Evolutionary conservation across 2,329 filamentous ascomycete species (phyloP).

Genomic region (Talaromyces sp.): DNA sequence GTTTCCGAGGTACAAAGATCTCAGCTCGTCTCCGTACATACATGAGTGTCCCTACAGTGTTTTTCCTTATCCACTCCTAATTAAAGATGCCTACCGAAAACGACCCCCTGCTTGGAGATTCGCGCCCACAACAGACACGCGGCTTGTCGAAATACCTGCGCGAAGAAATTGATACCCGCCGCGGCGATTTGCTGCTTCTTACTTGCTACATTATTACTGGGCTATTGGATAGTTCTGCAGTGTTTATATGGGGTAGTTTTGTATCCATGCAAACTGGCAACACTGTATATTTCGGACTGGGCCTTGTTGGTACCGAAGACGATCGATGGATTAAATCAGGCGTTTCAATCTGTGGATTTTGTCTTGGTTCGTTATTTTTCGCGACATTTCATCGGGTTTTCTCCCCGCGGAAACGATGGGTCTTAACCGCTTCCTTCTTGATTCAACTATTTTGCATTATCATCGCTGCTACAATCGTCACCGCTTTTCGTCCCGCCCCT

Average conservation of each 20-base stretch:
- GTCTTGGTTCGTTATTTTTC: slow-evolving; percentile 72
- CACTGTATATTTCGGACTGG: slow-evolving; percentile 77
- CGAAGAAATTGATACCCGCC: slow-evolving; percentile 59
- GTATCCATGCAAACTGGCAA: slow-evolving; percentile 88
- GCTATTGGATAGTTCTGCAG: slow-evolving; percentile 73
- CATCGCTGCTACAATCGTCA: slow-evolving; percentile 59
- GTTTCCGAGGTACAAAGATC: too few relatives aligned
- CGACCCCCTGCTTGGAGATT: slow-evolving; percentile 15
- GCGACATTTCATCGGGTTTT: slow-evolving; percentile 65
- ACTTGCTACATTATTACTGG: slow-evolving; percentile 77
- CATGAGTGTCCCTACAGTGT: too few relatives aligned
- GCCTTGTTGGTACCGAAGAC: slow-evolving; percentile 57
- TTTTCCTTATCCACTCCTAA: too few relatives aligned
- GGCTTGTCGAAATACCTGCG: slow-evolving; percentile 10
- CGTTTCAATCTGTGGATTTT: slow-evolving; percentile 71
- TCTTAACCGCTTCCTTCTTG: slow-evolving; percentile 54
- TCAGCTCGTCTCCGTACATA: too few relatives aligned
- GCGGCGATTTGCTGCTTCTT: slow-evolving; percentile 70
- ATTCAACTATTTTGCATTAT: slow-evolving; percentile 56
- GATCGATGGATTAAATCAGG: slow-evolving; percentile 71
- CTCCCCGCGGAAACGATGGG: slow-evolving; percentile 47
- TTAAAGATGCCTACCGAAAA: slow-evolving; percentile 13
- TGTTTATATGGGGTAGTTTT: slow-evolving; percentile 77
- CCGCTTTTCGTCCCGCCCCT: slow-evolving; percentile 49
- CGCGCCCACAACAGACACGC: background rate